Evolutionary conservation across 371 early-diverging fungal species (phyloP).

Genomic region (Choanephora cucurbitarum): DNA sequence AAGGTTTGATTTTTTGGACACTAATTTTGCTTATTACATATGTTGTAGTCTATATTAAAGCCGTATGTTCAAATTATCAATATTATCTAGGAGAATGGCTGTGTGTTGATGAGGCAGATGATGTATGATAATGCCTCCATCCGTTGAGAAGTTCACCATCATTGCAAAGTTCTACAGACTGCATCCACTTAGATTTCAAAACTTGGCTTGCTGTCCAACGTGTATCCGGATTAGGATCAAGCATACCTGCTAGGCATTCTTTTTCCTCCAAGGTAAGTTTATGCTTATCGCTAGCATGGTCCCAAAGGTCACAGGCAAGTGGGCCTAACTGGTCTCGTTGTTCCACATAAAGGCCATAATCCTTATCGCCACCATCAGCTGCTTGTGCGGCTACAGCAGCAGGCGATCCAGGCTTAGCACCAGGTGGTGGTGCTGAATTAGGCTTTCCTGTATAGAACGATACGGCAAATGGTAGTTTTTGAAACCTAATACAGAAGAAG

Average conservation of each 20-base stretch:
- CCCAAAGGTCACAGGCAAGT: constrained; percentile 25
- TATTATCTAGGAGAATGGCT: not conserved
- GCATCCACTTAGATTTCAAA: constrained; percentile 49
- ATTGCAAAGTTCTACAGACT: constrained; percentile 43
- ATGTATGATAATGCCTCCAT: constrained; percentile 43
- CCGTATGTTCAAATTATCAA: not conserved
- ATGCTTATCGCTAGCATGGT: constrained; percentile 6
- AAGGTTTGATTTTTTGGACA: no score
- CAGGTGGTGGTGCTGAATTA: constrained; percentile 43
- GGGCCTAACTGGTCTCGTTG: constrained; percentile 19
- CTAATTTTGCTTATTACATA: no score
- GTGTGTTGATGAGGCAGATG: not conserved
- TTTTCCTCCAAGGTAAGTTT: constrained; percentile 20
- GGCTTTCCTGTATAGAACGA: constrained; percentile 62
- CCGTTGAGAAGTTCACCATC: constrained; percentile 45
- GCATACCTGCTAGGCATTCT: constrained; percentile 44
- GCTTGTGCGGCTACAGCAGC: constrained; percentile 35
- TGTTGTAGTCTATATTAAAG: no score
- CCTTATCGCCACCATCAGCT: constrained; percentile 37
- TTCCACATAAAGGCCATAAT: constrained; percentile 29
- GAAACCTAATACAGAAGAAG: constrained; percentile 78
- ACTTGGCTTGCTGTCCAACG: constrained; percentile 50
- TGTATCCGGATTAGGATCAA: constrained; percentile 51
- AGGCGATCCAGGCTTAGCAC: constrained; percentile 52
- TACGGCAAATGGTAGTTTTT: constrained; percentile 61